Percentiles rank a stretch among this genome's conserved stretches.
These are phyloP conservation scores for Thermochaetoides dissita DNA, from an alignment of 2,329 filamentous ascomycete genomes.

Conservation along the genomic window DNA sequence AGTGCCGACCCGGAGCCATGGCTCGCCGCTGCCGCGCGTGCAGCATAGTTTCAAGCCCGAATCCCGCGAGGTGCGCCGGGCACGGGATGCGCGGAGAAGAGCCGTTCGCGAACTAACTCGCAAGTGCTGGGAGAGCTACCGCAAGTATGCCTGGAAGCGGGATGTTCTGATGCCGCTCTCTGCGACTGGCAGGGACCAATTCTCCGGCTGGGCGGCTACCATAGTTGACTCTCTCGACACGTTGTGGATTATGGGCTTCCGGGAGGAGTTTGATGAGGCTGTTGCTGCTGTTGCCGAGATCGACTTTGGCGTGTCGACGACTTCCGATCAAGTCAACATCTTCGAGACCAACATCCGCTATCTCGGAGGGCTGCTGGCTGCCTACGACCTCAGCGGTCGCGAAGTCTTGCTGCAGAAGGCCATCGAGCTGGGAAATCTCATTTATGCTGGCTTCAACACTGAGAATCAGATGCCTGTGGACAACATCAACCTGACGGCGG, in stretches of 20 bases:
- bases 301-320: constrained; percentile 30
- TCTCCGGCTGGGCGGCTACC: constrained; percentile 14
- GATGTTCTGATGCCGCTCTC: constrained; percentile 13
- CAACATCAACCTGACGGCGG: constrained; percentile 36
- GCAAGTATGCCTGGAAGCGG: constrained; percentile 20
- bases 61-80: background rate
- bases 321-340: constrained; percentile 23
- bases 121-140: constrained; percentile 30
- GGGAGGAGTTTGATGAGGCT: constrained; percentile 36
- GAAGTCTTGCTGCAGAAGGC: constrained; percentile 27
- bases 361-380: constrained; percentile 19
- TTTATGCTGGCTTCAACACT: constrained; percentile 33
- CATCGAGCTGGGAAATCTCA: constrained; percentile 31
- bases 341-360: constrained; percentile 22
- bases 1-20: background rate
- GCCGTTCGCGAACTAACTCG: too few relatives aligned
- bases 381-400: constrained; percentile 17
- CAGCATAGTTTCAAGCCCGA: constrained; percentile 8
- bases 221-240: constrained; percentile 27
- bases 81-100: constrained; percentile 1
- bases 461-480: constrained; percentile 35
- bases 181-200: constrained; percentile 4
- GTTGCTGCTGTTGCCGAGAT: constrained; percentile 29
- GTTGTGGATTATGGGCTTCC: constrained; percentile 43
- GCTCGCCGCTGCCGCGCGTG: constrained; percentile 2